A percentile compares a stretch with the other conserved stretches of the same genome.
These are phyloP conservation scores for Leptosphaerulina australis DNA, from an alignment of 2,329 filamentous ascomycete species.

Conservation along the genomic window DNA sequence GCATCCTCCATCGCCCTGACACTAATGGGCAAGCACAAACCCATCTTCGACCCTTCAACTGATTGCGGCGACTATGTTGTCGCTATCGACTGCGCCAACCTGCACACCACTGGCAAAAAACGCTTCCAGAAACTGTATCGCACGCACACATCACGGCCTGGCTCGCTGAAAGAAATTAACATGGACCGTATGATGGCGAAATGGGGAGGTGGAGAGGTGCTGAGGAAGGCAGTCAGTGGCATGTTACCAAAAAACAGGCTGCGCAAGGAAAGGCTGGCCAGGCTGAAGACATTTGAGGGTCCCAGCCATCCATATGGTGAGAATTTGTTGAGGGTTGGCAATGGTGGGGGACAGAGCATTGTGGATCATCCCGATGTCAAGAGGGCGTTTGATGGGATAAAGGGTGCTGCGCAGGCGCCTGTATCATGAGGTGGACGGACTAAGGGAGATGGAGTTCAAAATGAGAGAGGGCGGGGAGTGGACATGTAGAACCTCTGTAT, in stretches of 20 bases:
- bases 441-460: neutral
- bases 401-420: slow-evolving; percentile 22
- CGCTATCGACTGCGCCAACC: slow-evolving; percentile 82
- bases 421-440: slow-evolving; percentile 24
- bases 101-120: slow-evolving; percentile 91
- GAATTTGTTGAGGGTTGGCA: slow-evolving; percentile 77
- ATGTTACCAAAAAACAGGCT: slow-evolving; percentile 98
- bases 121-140: slow-evolving; percentile 95
- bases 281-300: slow-evolving; percentile 97
- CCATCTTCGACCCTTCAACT: slow-evolving; percentile 94
- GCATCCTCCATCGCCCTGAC: slow-evolving; percentile 84
- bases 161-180: slow-evolving; percentile 82
- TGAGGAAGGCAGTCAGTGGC: slow-evolving; percentile 89
- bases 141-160: slow-evolving; percentile 88
- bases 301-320: slow-evolving; percentile 86
- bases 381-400: slow-evolving; percentile 40
- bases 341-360: slow-evolving; percentile 43
- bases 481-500: slow-evolving; percentile 17
- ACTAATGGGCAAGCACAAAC: slow-evolving; percentile 99
- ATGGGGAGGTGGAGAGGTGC: slow-evolving; percentile 88
- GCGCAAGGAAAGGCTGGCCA: slow-evolving; percentile 81
- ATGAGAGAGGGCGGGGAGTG: neutral
- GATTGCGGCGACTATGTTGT: slow-evolving; percentile 99
- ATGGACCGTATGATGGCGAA: slow-evolving; percentile 97
- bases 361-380: slow-evolving; percentile 47